Evolutionary conservation across 768 basidiomycete genomes (phyloP).

Genomic region (Suillus discolor): DNA sequence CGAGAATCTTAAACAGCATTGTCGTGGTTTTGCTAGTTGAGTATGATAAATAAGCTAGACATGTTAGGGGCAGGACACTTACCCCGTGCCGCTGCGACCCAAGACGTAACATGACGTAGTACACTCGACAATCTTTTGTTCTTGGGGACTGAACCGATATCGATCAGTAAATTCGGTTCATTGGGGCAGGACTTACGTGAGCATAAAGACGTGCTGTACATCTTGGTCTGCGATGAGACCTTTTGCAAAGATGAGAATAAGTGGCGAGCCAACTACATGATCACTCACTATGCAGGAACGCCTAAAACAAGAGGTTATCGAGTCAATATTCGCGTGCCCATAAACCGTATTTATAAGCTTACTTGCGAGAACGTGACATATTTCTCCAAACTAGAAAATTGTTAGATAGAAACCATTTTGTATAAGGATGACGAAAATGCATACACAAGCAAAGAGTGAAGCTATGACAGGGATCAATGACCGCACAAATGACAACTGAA

Average conservation of each 20-base stretch:
- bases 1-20: constrained; percentile 76
- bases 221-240: constrained; percentile 27
- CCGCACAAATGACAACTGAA: not conserved
- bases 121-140: constrained; percentile 64
- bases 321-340: not conserved
- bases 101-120: constrained; percentile 63
- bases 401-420: constrained; percentile 33
- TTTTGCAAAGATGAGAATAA: constrained; percentile 9
- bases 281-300: constrained; percentile 26
- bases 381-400: constrained; percentile 44
- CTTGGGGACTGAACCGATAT: constrained; percentile 36
- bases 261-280: too few relatives aligned
- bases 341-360: not conserved
- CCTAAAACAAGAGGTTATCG: constrained; percentile 14
- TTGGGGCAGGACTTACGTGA: constrained; percentile 19
- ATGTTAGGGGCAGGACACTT: constrained; percentile 13
- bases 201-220: constrained; percentile 29
- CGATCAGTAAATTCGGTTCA: constrained; percentile 18
- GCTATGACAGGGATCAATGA: constrained; percentile 32
- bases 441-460: constrained; percentile 63
- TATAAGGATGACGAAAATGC: constrained; percentile 16
- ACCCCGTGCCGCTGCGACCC: constrained; percentile 79
- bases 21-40: constrained; percentile 67
- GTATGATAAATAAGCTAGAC: not conserved
- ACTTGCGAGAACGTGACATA: constrained; percentile 33